Evolutionary conservation across 139 green algal genomes (phyloP), one percentile per base, ranked within the genome.

Genomic region (Micractinium conductrix): DNA sequence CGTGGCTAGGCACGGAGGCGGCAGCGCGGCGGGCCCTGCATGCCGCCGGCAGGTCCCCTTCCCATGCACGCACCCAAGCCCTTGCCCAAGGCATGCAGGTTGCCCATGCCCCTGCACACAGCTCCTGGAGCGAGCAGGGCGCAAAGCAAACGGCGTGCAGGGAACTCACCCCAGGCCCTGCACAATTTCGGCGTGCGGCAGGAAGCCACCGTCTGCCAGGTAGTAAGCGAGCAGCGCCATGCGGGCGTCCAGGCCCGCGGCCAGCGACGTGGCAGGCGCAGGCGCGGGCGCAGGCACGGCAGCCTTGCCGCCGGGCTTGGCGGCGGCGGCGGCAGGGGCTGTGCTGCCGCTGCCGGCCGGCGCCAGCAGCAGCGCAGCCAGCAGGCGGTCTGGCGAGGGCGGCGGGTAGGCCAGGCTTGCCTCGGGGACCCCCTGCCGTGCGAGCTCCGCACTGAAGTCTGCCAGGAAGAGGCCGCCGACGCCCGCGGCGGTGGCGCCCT

Each of bases 221-320:
- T 85, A 88, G 83, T 94, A 95, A 5, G 89, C 48, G 30, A 95
- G 81, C 65, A 94, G 74, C 40, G 86, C 81, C 42, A 95, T 88
- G 81, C 91, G 93, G 42, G 79, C 62, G 4, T 80, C 74, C 60
- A 74, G 50, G 17, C 45, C 45, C n/a, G n/a, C n/a, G 19, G 45
- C 30, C 4, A 3, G 19, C 16, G 33, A 74, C 33, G 8, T 7
- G 37, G 67, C 35, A 26, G n/a, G 33, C 9, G 70, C 40, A 30
- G 44, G 24, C 72, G 43, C 44, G 2, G 4, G 22, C 26, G 70
- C 70, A 37, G 70, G 22, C 21, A 28, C 40, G 5, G 9, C 53
- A 43, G 26, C 22, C n/a, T 19, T 45, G 48, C 35, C 6, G 50
- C 74, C 58, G 24, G 74, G 45, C 74, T 71, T 71, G 63, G 35